Percentiles rank a stretch among this genome's conserved stretches.
These are phyloP conservation scores for Aspergillus flavus DNA, from an alignment of 2,329 filamentous ascomycete species.

Conservation along the genomic window DNA sequence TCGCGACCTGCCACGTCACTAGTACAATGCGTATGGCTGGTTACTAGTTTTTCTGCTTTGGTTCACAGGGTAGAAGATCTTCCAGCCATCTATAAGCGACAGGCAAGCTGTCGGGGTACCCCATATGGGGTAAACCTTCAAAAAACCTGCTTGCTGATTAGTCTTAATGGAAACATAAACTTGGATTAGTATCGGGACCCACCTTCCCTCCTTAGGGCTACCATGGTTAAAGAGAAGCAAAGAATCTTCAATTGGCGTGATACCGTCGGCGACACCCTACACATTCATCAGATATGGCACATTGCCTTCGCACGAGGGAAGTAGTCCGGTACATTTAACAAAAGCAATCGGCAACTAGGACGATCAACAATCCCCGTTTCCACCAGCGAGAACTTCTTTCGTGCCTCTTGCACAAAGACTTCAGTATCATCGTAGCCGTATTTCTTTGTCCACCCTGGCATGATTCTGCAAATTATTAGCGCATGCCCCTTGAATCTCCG, in stretches of 20 bases:
- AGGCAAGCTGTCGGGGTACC: constrained; percentile 57
- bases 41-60: background rate
- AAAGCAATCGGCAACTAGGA: constrained; percentile 59
- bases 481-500: too few species aligned
- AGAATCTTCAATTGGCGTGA: constrained; percentile 70
- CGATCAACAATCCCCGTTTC: constrained; percentile 60
- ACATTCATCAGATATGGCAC: constrained; percentile 6
- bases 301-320: background rate
- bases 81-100: constrained; percentile 44
- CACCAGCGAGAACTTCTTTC: constrained; percentile 65
- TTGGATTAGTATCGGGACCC: background rate
- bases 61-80: constrained; percentile 20
- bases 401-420: constrained; percentile 58
- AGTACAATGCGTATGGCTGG: background rate
- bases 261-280: constrained; percentile 63
- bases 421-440: constrained; percentile 61
- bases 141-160: constrained; percentile 49
- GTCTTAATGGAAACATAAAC: constrained; percentile 1
- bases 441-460: constrained; percentile 61
- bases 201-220: constrained; percentile 65
- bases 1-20: background rate
- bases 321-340: constrained; percentile 58
- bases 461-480: constrained; percentile 42
- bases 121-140: constrained; percentile 65
- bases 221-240: constrained; percentile 67